Percentiles rank a stretch among this genome's conserved stretches.
These are phyloP conservation scores for Tetradesmus obliquus DNA, from an alignment of 139 green algal species.

Conservation along the genomic window DNA sequence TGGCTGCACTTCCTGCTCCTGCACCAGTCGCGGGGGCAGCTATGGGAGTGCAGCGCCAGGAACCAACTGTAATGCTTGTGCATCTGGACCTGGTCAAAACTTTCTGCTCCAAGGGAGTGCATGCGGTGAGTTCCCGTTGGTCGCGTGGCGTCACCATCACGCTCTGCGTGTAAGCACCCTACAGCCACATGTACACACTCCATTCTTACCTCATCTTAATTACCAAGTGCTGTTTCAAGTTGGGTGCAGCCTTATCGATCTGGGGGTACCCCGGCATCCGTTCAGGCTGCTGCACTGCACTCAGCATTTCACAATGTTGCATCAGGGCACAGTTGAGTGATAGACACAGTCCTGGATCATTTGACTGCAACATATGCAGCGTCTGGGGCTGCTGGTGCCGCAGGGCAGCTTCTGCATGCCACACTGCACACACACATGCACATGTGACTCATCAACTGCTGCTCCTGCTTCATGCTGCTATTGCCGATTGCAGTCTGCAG, in stretches of 20 bases:
- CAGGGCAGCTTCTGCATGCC: too few species aligned
- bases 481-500: not conserved
- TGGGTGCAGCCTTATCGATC: too few species aligned
- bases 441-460: not conserved
- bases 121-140: not conserved
- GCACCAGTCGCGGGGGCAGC: not conserved
- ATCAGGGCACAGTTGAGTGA: too few species aligned
- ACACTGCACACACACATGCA: not conserved
- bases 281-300: not conserved
- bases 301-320: not conserved
- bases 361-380: not conserved
- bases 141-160: not conserved
- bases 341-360: too few species aligned
- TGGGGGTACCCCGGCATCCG: too few species aligned
- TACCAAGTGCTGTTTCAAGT: too few species aligned
- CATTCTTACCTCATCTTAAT: too few species aligned
- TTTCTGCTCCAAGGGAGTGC: not conserved
- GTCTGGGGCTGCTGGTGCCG: not conserved
- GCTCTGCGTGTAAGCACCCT: not conserved
- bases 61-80: not conserved
- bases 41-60: not conserved
- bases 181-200: too few species aligned
- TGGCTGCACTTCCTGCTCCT: not conserved
- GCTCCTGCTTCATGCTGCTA: not conserved
- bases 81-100: not conserved